These are phyloP conservation scores for Rugonectria rugulosa DNA, from an alignment of 2,329 filamentous ascomycete species.

Conservation along the genomic window DNA sequence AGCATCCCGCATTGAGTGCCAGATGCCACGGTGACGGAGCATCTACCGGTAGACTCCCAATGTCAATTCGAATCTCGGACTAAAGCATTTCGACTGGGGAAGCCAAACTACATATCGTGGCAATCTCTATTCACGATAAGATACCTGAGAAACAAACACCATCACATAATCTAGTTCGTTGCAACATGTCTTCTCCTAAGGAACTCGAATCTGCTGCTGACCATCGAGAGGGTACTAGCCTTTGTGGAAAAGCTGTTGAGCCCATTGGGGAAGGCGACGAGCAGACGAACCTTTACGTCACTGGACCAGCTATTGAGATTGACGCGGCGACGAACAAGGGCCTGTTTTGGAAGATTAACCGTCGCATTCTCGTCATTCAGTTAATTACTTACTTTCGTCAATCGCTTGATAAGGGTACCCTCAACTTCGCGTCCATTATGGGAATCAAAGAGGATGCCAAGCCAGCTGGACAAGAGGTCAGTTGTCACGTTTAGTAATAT, in stretches of 20 bases:
- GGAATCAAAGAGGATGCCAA: slow-evolving; percentile 58
- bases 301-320: slow-evolving; percentile 46
- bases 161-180: background rate
- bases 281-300: slow-evolving; percentile 5
- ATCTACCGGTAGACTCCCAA: background rate
- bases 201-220: slow-evolving; percentile 13
- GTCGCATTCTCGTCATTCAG: slow-evolving; percentile 52
- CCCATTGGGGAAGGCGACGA: slow-evolving; percentile 10
- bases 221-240: slow-evolving; percentile 9
- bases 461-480: slow-evolving; percentile 42
- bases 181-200: slow-evolving; percentile 14
- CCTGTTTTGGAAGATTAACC: slow-evolving; percentile 58
- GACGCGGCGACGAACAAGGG: slow-evolving; percentile 59
- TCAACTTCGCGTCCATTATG: slow-evolving; percentile 60
- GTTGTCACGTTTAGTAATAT: background rate
- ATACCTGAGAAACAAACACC: background rate
- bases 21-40: slow-evolving; percentile 1
- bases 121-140: background rate
- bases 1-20: too few species aligned
- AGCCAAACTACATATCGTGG: background rate
- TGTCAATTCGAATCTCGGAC: background rate
- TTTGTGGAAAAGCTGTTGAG: background rate
- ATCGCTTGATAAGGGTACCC: slow-evolving; percentile 58
- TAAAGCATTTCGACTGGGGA: background rate
- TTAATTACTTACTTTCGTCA: slow-evolving; percentile 59